phyloP scores from a whole-genome alignment of 768 basidiomycete species.

The Phylloporus sp. region DNA sequence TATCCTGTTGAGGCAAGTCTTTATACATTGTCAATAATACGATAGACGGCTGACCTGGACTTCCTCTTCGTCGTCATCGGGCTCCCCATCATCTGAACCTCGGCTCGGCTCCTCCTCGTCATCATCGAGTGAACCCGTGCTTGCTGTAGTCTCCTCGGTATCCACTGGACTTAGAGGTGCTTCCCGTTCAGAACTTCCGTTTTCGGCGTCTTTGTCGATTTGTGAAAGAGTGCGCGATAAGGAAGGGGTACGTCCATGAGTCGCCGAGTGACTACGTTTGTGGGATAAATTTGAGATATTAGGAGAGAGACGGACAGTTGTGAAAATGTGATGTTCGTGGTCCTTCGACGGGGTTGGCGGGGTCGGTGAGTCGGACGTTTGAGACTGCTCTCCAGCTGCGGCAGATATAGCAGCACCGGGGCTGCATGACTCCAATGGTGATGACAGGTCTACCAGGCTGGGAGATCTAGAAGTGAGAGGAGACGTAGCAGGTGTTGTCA shows the following conservation, averaged over 20 bases:
- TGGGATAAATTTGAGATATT: constrained; percentile 3
- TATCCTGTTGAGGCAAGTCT: constrained; percentile 19
- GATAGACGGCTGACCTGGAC: constrained; percentile 14
- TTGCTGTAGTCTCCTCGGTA: constrained; percentile 6
- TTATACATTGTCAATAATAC: background rate
- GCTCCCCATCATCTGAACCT: constrained; percentile 9
- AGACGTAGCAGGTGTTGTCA: constrained; percentile 19
- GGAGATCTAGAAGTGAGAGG: constrained; percentile 21
- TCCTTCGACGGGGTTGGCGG: constrained; percentile 3
- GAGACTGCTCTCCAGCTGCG: background rate
- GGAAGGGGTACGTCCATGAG: background rate
- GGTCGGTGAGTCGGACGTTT: background rate
- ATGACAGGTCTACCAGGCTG: constrained; percentile 16
- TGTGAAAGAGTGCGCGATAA: constrained; percentile 6
- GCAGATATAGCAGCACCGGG: background rate
- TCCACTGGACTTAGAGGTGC: constrained; percentile 7
- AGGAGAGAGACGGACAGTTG: constrained; percentile 26
- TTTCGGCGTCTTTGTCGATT: constrained; percentile 3
- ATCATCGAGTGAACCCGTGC: constrained; percentile 9
- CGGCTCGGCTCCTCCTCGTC: constrained; percentile 9
- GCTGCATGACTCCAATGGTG: constrained; percentile 1
- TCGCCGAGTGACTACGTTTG: constrained; percentile 2
- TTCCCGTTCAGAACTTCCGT: background rate
- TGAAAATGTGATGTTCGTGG: constrained; percentile 19
- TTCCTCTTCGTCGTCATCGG: constrained; percentile 19